Evolutionary conservation across 352 stramenopile species (phyloP), one percentile per base, ranked within the genome.

Genomic region (Phytophthora kernoviae): DNA sequence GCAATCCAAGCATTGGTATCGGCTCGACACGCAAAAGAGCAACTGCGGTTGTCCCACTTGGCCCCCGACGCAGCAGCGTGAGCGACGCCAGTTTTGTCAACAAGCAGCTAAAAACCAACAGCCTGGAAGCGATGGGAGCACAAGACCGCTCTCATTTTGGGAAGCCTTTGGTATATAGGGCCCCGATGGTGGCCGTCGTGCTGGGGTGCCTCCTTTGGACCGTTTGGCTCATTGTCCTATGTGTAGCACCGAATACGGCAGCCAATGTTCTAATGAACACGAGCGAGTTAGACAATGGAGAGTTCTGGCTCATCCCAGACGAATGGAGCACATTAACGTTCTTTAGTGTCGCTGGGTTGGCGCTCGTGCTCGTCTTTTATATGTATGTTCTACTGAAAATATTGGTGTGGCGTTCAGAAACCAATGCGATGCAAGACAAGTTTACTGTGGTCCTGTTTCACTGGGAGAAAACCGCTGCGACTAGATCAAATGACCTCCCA

Each of bases 231-330:
- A 64, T 80, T 4, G 22, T 70, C 0, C 42, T 79, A 12, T 61
- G 47, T 1, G 6, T 73, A 17, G 62, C 58, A 17, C 73, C 67
- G 4, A 80, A 73, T 36, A 40, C 36, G 26, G 66, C 61, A 0
- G 70, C 64, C 9, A 82, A 79, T 39, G 66, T 46, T 18, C 54
- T 82, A 34, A 75, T 82, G 70, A 48, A 65, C 43, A 79, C 68
- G 0, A 54, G 45, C 1, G 55, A 62, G 4, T 79, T 61, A 10
- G 64, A 82, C 32, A 45, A 82, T 18, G 70, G 70, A 1, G 36
- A 58, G 12, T 80, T 82, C 26, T 80, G 73, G 64, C 58, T 79
- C 22, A 73, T 75, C 22, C 17, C 65, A 5, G 61, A 78, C 2
- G 33, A 65, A 18, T 12, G 54, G 1, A 49, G 42, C 0, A 42